phyloP scores from a whole-genome alignment of 345 rosid species.

The Eucalyptus sp. region DNA sequence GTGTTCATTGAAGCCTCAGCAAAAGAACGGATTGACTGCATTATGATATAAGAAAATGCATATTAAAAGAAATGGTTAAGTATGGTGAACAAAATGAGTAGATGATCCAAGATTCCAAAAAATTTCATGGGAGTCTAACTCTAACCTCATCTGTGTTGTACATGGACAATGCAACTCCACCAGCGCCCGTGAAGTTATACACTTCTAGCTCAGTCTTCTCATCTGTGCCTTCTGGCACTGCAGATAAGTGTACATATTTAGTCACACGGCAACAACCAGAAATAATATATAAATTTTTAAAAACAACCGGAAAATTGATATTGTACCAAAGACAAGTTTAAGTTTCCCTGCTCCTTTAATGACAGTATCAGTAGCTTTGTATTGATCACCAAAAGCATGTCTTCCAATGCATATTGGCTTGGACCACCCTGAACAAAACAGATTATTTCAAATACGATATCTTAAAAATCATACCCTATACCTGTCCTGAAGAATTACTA shows the following conservation, averaged over 20 bases:
- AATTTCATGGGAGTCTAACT: background rate
- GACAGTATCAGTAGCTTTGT: slow-evolving; percentile 86
- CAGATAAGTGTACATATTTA: background rate
- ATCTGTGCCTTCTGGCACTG: slow-evolving; percentile 71
- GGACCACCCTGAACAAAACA: slow-evolving; percentile 64
- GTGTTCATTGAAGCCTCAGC: slow-evolving; percentile 94
- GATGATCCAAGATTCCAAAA: background rate
- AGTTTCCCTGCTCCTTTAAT: slow-evolving; percentile 90
- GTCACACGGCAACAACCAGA: background rate
- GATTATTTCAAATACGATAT: background rate
- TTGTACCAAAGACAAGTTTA: slow-evolving; percentile 74
- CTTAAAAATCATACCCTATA: background rate
- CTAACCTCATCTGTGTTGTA: slow-evolving; percentile 96
- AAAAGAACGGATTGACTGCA: slow-evolving; percentile 83
- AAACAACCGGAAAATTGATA: background rate
- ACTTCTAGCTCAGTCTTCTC: slow-evolving; percentile 76
- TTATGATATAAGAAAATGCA: background rate
- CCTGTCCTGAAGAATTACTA: background rate
- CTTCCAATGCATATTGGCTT: slow-evolving; percentile 98
- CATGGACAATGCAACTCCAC: slow-evolving; percentile 91
- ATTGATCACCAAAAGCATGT: slow-evolving; percentile 98
- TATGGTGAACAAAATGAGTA: background rate
- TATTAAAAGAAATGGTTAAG: background rate
- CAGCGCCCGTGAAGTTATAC: slow-evolving; percentile 75
- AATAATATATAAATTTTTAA: background rate